A percentile compares a stretch with the other conserved stretches of the same genome.
Conservation (phyloP, 805 yeast genomes). For the Kuraishia piskuri region DNA sequence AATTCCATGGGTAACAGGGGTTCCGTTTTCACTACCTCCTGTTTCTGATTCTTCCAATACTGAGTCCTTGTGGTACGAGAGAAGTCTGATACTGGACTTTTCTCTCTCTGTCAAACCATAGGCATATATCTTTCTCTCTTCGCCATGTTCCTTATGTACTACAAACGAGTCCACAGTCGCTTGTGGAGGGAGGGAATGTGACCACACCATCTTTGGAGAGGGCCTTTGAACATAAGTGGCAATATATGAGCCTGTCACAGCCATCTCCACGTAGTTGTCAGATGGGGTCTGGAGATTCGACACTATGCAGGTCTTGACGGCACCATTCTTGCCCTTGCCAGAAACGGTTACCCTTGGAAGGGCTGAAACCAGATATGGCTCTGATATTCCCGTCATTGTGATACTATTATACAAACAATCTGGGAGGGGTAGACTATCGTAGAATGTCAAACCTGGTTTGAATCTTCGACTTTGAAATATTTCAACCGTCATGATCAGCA, state of each 20-base stretch:
- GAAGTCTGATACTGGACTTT: not conserved
- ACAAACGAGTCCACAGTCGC: conserved; percentile 34
- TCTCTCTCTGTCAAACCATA: conserved; percentile 14
- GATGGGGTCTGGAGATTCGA: not conserved
- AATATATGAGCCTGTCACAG: conserved; percentile 44
- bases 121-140: conserved; percentile 24
- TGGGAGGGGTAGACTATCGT: not conserved
- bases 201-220: conserved; percentile 50
- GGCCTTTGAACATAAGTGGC: conserved; percentile 45
- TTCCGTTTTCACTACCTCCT: conserved; percentile 22
- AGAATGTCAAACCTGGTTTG: not conserved
- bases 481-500: not conserved
- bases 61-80: not conserved
- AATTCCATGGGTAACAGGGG: conserved; percentile 19
- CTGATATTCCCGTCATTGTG: not conserved
- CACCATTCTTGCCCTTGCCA: not conserved
- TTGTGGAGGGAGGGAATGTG: conserved; percentile 42
- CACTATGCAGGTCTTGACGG: not conserved
- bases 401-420: too few species aligned
- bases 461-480: not conserved
- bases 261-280: conserved; percentile 32
- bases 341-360: not conserved
- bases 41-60: conserved; percentile 16
- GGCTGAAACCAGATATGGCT: not conserved
- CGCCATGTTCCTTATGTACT: conserved; percentile 10